Evolutionary conservation across 1,284 basidiomycete genomes (phyloP), one percentile per base, ranked within the genome.

Genomic region (Trichosporon asahii): DNA sequence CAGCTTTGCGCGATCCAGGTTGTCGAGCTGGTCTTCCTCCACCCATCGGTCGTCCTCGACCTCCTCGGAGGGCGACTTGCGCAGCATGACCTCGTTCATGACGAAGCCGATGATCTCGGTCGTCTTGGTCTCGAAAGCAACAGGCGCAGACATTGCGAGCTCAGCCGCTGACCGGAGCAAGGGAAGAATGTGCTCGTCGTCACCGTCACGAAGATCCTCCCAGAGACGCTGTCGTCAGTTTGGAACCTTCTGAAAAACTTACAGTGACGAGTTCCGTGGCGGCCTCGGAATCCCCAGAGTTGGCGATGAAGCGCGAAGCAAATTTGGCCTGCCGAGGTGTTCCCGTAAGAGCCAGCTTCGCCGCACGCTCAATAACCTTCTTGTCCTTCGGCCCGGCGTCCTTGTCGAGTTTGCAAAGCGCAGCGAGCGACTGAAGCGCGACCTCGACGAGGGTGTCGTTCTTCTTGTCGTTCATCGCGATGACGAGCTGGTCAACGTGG

Each of bases 311-410:
- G 27, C 94, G 89, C 0, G 92, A 89, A 0, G 94, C 93, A 81
- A 93, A 95, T 81, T 98, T 98, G 23, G 94, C 91, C 76, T 92
- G 89, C 21, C 88, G 85, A 21, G 85, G 85, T 37, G 90, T 88
- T 0, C 88, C 86, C 11, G 88, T 87, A 37, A 89, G 80, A 0
- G 88, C 90, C 74, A 90, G 88, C 33, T 87, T 86, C 67, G 84
- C 84, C 8, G 91, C 85, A 15, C 90, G 86, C 44, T 95, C 92
- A 9, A 90, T 81, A 0, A 89, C 73, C 67, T 78, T 40, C 92
- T 88, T 89, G 72, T 95, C 93, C 64, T 84, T 81, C 0, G 88
- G 86, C 3, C 85, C 86, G 29, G 89, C 80, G 11, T 86, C 86
- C 49, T 85, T 83, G 71, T 94, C 90, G 78, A 84, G 86, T 72